Evolutionary conservation across 352 stramenopile genomes (phyloP).

Genomic region (Phytophthora europaea): DNA sequence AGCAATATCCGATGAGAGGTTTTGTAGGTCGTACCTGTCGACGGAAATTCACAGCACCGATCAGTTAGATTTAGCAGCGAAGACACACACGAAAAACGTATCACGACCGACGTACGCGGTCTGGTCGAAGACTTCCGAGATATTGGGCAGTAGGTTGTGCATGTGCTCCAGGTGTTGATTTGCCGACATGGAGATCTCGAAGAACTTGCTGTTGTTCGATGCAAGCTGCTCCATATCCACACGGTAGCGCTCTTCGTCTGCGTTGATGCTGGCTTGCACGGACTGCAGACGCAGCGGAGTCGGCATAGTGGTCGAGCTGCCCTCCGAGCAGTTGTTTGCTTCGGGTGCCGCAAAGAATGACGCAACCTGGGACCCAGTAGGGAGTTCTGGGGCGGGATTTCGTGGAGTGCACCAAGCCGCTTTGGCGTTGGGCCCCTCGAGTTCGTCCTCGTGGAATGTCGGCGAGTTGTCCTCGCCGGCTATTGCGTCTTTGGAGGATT

Average conservation of each 20-base stretch:
- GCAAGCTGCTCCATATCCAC: constrained; percentile 60
- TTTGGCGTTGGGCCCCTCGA: constrained; percentile 45
- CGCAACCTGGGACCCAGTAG: constrained; percentile 35
- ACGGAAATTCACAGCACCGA: neutral
- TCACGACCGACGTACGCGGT: constrained; percentile 41
- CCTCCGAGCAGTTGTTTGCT: constrained; percentile 13
- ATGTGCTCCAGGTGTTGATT: constrained; percentile 63
- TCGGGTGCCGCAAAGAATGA: constrained; percentile 49
- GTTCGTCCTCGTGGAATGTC: constrained; percentile 40
- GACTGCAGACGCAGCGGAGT: constrained; percentile 55
- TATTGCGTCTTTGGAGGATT: constrained; percentile 15
- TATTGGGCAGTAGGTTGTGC: constrained; percentile 54
- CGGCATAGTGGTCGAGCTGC: neutral
- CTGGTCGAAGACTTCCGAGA: constrained; percentile 44
- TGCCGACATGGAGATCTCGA: constrained; percentile 67
- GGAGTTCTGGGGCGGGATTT: constrained; percentile 28
- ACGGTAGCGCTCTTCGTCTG: constrained; percentile 55
- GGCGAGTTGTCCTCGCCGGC: constrained; percentile 39
- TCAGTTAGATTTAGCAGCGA: neutral
- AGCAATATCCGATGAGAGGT: constrained; percentile 56
- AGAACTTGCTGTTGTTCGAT: constrained; percentile 62
- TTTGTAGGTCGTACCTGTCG: constrained; percentile 42
- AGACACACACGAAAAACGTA: neutral
- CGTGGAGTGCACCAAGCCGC: constrained; percentile 69
- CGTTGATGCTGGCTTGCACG: constrained; percentile 55